Percentiles rank a stretch among this genome's conserved stretches.
These are phyloP conservation scores for Emmonsiellopsis sp. DNA, from an alignment of 2,329 filamentous ascomycete species.

Conservation along the genomic window DNA sequence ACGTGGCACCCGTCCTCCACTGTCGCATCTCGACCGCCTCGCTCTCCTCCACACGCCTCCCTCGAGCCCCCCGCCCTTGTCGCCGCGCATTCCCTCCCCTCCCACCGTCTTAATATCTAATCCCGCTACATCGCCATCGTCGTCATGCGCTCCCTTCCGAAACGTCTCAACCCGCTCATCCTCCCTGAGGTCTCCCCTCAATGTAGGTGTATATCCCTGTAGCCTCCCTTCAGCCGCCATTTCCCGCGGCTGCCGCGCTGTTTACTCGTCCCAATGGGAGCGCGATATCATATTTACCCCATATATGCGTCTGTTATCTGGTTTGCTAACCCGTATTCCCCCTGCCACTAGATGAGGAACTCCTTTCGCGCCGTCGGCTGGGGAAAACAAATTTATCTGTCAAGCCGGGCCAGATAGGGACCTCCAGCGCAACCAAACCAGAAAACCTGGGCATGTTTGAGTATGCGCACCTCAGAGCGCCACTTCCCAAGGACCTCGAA, in stretches of 20 bases:
- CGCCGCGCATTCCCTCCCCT: slow-evolving; percentile 7
- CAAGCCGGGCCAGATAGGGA: slow-evolving; percentile 65
- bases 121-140: not conserved
- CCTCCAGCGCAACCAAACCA: slow-evolving; percentile 60
- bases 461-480: slow-evolving; percentile 89
- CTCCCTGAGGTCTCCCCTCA: slow-evolving; percentile 32
- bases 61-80: not conserved
- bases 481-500: slow-evolving; percentile 79
- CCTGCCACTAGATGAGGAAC: slow-evolving; percentile 51
- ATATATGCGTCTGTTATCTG: not conserved
- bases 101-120: not conserved
- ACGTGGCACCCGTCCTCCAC: slow-evolving; percentile 30
- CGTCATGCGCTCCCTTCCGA: slow-evolving; percentile 37
- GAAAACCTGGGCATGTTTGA: slow-evolving; percentile 77
- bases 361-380: slow-evolving; percentile 75
- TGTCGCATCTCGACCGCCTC: slow-evolving; percentile 5
- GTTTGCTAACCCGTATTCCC: slow-evolving; percentile 8
- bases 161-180: slow-evolving; percentile 38
- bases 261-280: not conserved
- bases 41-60: not conserved
- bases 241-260: not conserved
- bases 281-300: too few relatives aligned
- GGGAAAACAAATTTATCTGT: slow-evolving; percentile 86
- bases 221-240: slow-evolving; percentile 1
- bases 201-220: slow-evolving; percentile 28